Percentiles rank a stretch among this genome's conserved stretches.
These are phyloP conservation scores for Spathaspora jeffriesii DNA, from an alignment of 1,139 yeast species.

Conservation along the genomic window DNA sequence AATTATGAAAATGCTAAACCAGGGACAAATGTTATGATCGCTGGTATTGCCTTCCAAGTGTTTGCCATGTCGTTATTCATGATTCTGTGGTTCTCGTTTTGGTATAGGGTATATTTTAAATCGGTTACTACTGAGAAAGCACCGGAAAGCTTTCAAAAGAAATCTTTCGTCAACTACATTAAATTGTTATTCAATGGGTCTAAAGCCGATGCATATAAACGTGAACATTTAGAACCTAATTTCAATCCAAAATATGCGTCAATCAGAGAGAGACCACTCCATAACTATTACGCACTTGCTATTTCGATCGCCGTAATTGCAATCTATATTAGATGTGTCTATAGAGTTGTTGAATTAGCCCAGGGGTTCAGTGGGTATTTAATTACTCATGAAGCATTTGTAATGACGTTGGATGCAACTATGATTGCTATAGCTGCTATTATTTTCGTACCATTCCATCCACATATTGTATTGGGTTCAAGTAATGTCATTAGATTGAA, in stretches of 20 bases:
- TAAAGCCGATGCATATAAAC: slow-evolving; percentile 18
- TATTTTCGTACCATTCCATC: slow-evolving; percentile 55
- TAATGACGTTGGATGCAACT: slow-evolving; percentile 73
- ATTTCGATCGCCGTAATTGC: slow-evolving; percentile 51
- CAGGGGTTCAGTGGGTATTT: slow-evolving; percentile 76
- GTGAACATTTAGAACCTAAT: slow-evolving; percentile 21
- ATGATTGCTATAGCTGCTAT: slow-evolving; percentile 53
- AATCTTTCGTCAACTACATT: slow-evolving; percentile 20
- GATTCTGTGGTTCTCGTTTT: slow-evolving; percentile 52
- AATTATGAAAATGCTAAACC: slow-evolving; percentile 30
- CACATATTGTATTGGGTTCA: slow-evolving; percentile 54
- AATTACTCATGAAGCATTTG: slow-evolving; percentile 66
- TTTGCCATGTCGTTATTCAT: slow-evolving; percentile 66
- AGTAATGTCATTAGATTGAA: slow-evolving; percentile 12
- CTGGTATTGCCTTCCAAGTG: slow-evolving; percentile 80
- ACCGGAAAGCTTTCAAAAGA: slow-evolving; percentile 10
- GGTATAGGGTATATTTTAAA: slow-evolving; percentile 41
- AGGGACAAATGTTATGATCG: slow-evolving; percentile 79
- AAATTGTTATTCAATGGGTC: slow-evolving; percentile 24
- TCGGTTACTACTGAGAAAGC: not conserved
- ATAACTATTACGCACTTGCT: slow-evolving; percentile 48
- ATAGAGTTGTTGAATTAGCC: slow-evolving; percentile 74
- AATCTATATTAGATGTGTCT: slow-evolving; percentile 70
- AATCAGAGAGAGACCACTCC: slow-evolving; percentile 38
- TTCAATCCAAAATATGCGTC: slow-evolving; percentile 37